Evolutionary conservation across 805 yeast genomes (phyloP), one percentile per base, ranked within the genome.

Genomic region (Nakazawaea sp.): DNA sequence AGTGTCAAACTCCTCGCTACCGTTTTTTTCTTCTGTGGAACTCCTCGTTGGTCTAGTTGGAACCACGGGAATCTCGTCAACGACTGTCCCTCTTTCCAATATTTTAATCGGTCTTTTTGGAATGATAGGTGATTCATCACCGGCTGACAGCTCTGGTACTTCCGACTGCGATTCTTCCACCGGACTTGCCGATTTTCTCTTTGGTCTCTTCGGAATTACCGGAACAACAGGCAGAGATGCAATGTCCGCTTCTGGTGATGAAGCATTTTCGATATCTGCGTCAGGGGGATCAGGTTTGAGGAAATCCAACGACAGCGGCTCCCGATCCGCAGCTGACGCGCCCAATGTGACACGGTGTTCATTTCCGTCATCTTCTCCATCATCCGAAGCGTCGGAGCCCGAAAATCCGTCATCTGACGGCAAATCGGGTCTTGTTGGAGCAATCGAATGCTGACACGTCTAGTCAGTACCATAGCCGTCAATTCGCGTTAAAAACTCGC

Each of bases 191-290:
- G 12, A 8, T 16, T 11, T 18, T 31, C 18, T 21, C 20, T 18
- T 31, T 6, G 47, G 46, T 35, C 45, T 43, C 30, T 20, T 30
- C 17, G 48, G 48, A 24, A 45, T 32, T 20, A 21, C 27, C 17
- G 49, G 49, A 18, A 33, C 24, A 18, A 13, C 24, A 21, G n/a
- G n/a, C n/a, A n/a, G n/a, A n/a, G n/a, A n/a, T n/a, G n/a, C n/a
- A n/a, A n/a, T n/a, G n/a, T n/a, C n/a, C n/a, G n/a, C n/a, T n/a
- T n/a, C n/a, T n/a, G n/a, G n/a, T n/a, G n/a, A n/a, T n/a, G n/a
- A n/a, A n/a, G n/a, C n/a, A n/a, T n/a, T n/a, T n/a, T n/a, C n/a
- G n/a, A n/a, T 28, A 33, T 12, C 11, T 5, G 30, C 9, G 16
- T 33, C 35, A 12, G 29, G 15, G 26, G 26, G 9, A 23, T 9